Conservation (phyloP, 768 basidiomycete genomes). For the Cystofilobasidium capitatum region DNA sequence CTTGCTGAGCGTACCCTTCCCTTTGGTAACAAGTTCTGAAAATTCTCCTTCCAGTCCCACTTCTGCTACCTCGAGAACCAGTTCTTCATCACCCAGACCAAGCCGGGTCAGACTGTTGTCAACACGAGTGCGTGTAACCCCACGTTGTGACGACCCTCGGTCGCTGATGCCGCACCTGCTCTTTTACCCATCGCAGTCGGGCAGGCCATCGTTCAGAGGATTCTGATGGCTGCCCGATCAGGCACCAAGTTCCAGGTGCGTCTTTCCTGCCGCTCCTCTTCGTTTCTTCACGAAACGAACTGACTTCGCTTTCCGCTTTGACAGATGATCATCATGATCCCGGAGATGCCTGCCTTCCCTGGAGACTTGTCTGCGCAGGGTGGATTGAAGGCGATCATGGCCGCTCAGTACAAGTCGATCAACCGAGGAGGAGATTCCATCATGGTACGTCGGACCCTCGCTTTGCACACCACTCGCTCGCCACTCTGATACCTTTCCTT, state of each 20-base stretch:
- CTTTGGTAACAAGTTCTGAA: background rate
- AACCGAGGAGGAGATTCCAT: constrained; percentile 81
- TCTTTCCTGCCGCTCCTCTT: background rate
- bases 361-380: constrained; percentile 63
- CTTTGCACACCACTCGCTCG: constrained; percentile 36
- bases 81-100: constrained; percentile 26
- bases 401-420: constrained; percentile 57
- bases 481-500: constrained; percentile 50
- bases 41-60: constrained; percentile 45
- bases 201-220: constrained; percentile 68
- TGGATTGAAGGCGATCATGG: constrained; percentile 60
- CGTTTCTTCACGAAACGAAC: too few species aligned
- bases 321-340: constrained; percentile 76
- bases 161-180: background rate
- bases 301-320: background rate
- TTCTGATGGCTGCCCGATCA: constrained; percentile 64
- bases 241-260: constrained; percentile 67
- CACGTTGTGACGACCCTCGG: background rate
- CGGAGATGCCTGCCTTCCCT: constrained; percentile 83
- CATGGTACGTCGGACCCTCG: constrained; percentile 40
- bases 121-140: background rate
- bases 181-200: constrained; percentile 45
- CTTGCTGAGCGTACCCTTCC: background rate
- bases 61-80: constrained; percentile 75
- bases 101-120: background rate